Base-by-base conservation (phyloP, 257 asterid genomes). In the Leonotis leonurus region DNA sequence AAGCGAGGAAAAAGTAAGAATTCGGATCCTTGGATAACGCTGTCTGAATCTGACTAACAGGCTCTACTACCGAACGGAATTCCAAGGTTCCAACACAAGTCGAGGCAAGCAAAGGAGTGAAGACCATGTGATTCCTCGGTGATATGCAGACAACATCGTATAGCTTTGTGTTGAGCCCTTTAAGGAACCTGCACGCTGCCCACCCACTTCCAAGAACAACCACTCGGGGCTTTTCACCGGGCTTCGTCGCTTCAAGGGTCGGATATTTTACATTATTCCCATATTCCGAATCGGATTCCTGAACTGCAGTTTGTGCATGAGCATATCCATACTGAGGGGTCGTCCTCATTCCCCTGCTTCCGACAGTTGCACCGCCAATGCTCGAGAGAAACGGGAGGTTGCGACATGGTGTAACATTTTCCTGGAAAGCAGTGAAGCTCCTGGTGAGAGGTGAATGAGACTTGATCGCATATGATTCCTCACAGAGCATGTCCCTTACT, bases 11-110 rank as follows among this genome's bases (percentile, higher is more conserved):
- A 65, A 91, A 88, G 33, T 85, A 82, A 13, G 98, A 91, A 84
- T 85, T 82, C 6, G 98, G 96, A 73, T 91, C 96, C 74, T 84
- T 88, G 0, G 96, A 82, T 18, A 91, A 73, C 12, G 98, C 95
- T 50, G 73, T 67, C 73, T 91, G 98, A 64, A 91, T 91, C 90
- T 80, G 95, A 65, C 77, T 83, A 6, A 91, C 94, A 3, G 96
- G 98, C 78, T 91, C 98, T n/a, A 78, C 90, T 4, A 91, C 98
- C 0, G 98, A 80, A 10, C 98, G 91, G 64, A 88, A 91, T 24
- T 91, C 98, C 73, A 91, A 74, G 6, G 98, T 91, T 60, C 98
- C 98, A 26, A 91, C 98, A 57, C 98, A 91, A 41, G 98, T 91
- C 35, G 98, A 91, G 27, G 98, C 98, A 20, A 91, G 95, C 76